Percentiles rank a stretch among this genome's conserved stretches.
These are phyloP conservation scores for Trichomonas gallinae DNA, from an alignment of 208 protist species.

Conservation along the genomic window DNA sequence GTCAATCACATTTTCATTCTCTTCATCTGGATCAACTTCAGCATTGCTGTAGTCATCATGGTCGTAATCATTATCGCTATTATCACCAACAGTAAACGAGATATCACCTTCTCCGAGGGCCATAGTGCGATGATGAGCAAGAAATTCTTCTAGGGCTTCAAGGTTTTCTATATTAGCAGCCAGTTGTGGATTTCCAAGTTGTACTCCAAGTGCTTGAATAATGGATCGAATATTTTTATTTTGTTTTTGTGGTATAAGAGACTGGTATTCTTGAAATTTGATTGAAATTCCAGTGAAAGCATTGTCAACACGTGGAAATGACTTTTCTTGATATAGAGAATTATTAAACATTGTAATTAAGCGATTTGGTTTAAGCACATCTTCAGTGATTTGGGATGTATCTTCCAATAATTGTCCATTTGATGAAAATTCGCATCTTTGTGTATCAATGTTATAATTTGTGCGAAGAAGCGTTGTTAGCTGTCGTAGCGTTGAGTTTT, in stretches of 20 bases:
- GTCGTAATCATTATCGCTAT: not conserved
- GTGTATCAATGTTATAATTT: not conserved
- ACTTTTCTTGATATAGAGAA: not conserved
- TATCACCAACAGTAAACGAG: not conserved
- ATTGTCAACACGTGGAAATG: not conserved
- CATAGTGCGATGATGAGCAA: no score
- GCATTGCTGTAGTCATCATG: not conserved
- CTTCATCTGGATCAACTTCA: not conserved
- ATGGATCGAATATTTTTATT: no score
- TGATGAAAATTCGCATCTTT: not conserved
- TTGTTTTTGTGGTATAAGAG: not conserved
- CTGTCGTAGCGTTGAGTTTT: not conserved
- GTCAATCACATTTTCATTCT: no score
- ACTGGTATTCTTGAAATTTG: not conserved
- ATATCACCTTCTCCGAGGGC: no score
- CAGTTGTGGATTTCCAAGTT: no score
- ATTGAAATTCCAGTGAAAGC: not conserved
- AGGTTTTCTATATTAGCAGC: no score
- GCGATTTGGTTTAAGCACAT: not conserved
- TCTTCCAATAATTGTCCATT: not conserved
- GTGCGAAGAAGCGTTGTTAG: not conserved
- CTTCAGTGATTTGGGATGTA: not conserved
- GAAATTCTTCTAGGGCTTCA: no score
- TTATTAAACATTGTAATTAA: not conserved
- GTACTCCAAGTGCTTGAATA: no score